Conservation (phyloP, 2,329 filamentous ascomycete genomes). For the Davidsoniella virescens region DNA sequence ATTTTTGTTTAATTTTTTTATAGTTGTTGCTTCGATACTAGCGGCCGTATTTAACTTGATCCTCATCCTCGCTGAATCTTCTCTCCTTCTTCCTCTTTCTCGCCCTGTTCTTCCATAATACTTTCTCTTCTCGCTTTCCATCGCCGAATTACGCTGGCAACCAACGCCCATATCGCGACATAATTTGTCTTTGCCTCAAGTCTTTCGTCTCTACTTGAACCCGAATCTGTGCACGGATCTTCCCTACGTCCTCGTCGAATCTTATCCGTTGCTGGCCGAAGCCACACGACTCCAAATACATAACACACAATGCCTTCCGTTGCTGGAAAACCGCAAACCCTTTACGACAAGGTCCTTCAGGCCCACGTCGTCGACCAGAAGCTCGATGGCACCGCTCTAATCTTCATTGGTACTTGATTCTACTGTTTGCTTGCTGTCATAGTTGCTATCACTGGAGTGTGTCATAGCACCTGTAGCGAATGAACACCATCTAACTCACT, state of each 20-base stretch:
- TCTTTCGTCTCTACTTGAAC: neutral
- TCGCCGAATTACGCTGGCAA: constrained; percentile 6
- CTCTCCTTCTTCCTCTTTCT: constrained; percentile 12
- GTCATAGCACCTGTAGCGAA: neutral
- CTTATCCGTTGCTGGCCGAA: neutral
- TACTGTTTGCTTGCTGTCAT: neutral
- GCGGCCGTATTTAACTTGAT: constrained; percentile 5
- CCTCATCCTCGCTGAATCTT: constrained; percentile 3
- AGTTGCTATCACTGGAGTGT: neutral
- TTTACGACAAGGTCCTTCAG: constrained; percentile 96
- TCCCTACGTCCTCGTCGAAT: constrained; percentile 4
- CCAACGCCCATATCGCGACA: neutral
- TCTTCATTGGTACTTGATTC: constrained; percentile 69
- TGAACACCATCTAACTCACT: neutral
- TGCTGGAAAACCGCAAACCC: constrained; percentile 57
- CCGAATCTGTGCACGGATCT: neutral
- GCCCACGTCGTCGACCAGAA: constrained; percentile 92
- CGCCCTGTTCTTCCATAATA: neutral
- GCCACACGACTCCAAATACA: neutral
- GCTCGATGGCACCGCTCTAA: constrained; percentile 76
- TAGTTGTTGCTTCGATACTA: neutral
- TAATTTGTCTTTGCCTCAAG: neutral
- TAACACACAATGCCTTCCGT: constrained; percentile 54
- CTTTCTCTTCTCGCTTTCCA: constrained; percentile 2
- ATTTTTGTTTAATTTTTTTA: neutral